Base-by-base conservation (phyloP, 768 basidiomycete species). In the Harrya chromipes region DNA sequence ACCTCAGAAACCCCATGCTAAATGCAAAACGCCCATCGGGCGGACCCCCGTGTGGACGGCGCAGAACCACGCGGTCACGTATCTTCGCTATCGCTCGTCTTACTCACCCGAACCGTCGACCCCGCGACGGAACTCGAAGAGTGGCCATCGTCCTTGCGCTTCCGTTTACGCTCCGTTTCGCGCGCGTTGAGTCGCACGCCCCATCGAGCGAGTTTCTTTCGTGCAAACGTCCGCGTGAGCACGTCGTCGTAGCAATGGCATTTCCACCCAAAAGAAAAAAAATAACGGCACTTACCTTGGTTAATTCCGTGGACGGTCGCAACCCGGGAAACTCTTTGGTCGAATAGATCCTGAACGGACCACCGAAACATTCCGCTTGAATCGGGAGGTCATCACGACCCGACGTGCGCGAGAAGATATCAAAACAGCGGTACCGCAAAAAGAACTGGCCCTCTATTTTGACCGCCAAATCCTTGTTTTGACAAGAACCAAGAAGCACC, bases 271-370 rank as follows among this genome's bases (percentile, higher is more conserved):
- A 16, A 16, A 14, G 2, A 33, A 33, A 29, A 29, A 14, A 6
- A 9, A 7, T 4, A 4, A 16, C 6, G 14, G 17, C 4, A 53
- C 58, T 40, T 27, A 81, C 85, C 75, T 81, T 84, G 21, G 84
- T 87, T 47, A 88, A 67, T 24, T 84, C 80, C 0, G 86, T 88
- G 6, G 85, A 86, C 2, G 84, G 76, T 29, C 72, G 75, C 34
- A 88, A 61, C 2, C 87, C 85, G 1, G 86, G 87, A 63, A 87
- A 88, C 66, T 84, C 82, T 53, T 85, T 82, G 1, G 87, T 86
- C 17, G 84, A 83, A 59, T 84, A 86, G 16, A 88, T 79, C 57
- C 74, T 76, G 71, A 88, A 88, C 9, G 77, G 62, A 0, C 82
- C 83, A 4, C 87, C 84, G 51, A 77, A 83, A 40, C 78, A 74